Percentiles rank a stretch among this genome's conserved stretches.
phyloP scores from a whole-genome alignment of 148 eudicot genomes.

The Silene uniflora region DNA sequence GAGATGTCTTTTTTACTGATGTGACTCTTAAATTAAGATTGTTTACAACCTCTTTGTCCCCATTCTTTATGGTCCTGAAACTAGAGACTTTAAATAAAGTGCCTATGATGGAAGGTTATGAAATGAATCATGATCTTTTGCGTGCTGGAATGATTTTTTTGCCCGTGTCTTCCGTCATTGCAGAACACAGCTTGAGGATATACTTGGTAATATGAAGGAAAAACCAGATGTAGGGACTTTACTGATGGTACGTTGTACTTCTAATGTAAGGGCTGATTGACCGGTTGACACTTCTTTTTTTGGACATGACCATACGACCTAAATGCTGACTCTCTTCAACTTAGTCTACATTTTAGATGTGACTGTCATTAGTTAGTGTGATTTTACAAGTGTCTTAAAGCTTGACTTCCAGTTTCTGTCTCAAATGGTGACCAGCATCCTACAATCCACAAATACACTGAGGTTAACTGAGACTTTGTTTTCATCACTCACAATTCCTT shows the following conservation, averaged over 20 bases:
- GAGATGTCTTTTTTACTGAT: neutral
- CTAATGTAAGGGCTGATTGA: neutral
- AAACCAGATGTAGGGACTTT: constrained; percentile 91
- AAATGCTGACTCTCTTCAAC: neutral
- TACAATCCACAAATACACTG: neutral
- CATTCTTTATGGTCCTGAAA: neutral
- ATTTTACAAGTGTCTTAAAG: neutral
- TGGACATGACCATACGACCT: neutral
- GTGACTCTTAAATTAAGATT: neutral
- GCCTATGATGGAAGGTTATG: neutral
- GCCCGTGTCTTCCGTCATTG: constrained; percentile 15
- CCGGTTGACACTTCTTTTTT: neutral
- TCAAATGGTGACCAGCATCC: neutral
- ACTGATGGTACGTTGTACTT: constrained; percentile 49
- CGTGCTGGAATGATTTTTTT: neutral
- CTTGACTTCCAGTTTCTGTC: neutral
- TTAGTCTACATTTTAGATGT: neutral
- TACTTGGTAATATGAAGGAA: constrained; percentile 77
- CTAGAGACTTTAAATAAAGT: neutral
- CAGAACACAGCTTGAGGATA: constrained; percentile 83
- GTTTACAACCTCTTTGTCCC: neutral
- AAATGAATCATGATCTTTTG: neutral
- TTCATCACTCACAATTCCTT: neutral
- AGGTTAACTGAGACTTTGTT: neutral
- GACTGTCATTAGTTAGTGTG: neutral